Evolutionary conservation across 2,329 filamentous ascomycete genomes (phyloP).

Genomic region (Sarocladium brachiariae): DNA sequence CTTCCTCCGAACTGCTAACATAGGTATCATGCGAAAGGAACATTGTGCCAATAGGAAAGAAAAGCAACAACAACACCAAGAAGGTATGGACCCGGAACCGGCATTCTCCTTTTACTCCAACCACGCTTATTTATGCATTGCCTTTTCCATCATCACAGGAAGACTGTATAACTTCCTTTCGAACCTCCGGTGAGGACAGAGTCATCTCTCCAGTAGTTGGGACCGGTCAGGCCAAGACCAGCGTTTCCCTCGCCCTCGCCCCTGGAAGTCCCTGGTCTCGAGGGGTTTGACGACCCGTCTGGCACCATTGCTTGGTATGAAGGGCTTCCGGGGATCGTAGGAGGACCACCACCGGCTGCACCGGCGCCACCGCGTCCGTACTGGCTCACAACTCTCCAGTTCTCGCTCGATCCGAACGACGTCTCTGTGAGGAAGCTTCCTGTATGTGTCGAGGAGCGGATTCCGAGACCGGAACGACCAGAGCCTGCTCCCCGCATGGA

Average conservation of each 20-base stretch:
- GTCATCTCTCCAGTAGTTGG: slow-evolving; percentile 15
- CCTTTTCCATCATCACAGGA: slow-evolving; percentile 15
- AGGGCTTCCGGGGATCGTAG: slow-evolving; percentile 12
- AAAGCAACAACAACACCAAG: too few relatives aligned
- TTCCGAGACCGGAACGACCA: not conserved
- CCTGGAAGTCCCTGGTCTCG: slow-evolving; percentile 20
- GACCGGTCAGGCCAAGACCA: not conserved
- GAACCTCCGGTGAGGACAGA: slow-evolving; percentile 15
- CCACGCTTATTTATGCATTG: not conserved
- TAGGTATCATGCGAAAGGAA: too few relatives aligned
- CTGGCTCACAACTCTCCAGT: slow-evolving; percentile 58
- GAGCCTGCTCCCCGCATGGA: not conserved
- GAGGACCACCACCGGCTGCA: slow-evolving; percentile 55
- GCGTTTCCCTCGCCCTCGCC: slow-evolving; percentile 8
- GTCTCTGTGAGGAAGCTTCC: slow-evolving; percentile 21
- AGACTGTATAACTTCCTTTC: slow-evolving; percentile 20
- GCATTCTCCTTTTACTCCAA: not conserved
- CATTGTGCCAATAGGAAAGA: too few relatives aligned
- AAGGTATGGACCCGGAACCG: too few relatives aligned
- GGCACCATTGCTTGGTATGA: slow-evolving; percentile 28
- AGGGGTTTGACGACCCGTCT: slow-evolving; percentile 32
- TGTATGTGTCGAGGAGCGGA: slow-evolving; percentile 1
- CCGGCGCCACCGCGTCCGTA: slow-evolving; percentile 74
- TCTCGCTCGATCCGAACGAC: slow-evolving; percentile 30
- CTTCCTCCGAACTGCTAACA: too few relatives aligned